phyloP scores from a whole-genome alignment of 1,139 yeast species.

The Debaryomyces singareniensis region DNA sequence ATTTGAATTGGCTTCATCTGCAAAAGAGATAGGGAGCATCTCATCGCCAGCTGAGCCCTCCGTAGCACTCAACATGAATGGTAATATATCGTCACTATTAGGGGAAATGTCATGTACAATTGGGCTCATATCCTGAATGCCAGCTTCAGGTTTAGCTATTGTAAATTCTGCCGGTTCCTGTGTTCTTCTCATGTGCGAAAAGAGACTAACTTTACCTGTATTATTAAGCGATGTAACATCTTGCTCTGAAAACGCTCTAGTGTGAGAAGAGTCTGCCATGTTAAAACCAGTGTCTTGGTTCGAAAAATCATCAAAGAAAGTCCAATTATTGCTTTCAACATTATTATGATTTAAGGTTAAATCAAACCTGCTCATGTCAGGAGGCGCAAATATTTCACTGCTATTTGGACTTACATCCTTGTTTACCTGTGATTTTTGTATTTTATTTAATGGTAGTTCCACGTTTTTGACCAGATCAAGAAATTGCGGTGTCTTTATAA shows the following conservation, averaged over 20 bases:
- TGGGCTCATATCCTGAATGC: conserved; percentile 1
- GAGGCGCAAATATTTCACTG: conserved; percentile 8
- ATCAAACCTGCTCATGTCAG: conserved; percentile 11
- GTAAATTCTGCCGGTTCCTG: conserved; percentile 1
- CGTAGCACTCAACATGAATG: conserved; percentile 1
- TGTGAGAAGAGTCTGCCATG: conserved; percentile 1
- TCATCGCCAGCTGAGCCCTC: neutral
- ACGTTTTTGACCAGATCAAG: no score
- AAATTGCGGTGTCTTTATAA: no score
- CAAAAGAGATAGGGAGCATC: neutral
- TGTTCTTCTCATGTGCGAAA: conserved; percentile 4
- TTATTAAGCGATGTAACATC: conserved; percentile 16
- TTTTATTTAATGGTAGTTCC: neutral
- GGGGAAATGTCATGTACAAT: conserved; percentile 1
- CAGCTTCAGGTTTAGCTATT: neutral
- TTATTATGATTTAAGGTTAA: conserved; percentile 7
- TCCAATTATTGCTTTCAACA: conserved; percentile 8
- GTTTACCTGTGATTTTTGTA: no score
- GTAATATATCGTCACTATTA: conserved; percentile 1
- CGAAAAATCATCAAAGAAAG: conserved; percentile 9
- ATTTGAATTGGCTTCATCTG: neutral
- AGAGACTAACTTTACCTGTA: conserved; percentile 6
- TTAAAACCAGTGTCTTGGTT: neutral
- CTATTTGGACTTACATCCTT: no score
- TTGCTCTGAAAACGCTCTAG: conserved; percentile 23